Evolutionary conservation across 2,329 filamentous ascomycete species (phyloP).

Genomic region (Sporothrix protearum): DNA sequence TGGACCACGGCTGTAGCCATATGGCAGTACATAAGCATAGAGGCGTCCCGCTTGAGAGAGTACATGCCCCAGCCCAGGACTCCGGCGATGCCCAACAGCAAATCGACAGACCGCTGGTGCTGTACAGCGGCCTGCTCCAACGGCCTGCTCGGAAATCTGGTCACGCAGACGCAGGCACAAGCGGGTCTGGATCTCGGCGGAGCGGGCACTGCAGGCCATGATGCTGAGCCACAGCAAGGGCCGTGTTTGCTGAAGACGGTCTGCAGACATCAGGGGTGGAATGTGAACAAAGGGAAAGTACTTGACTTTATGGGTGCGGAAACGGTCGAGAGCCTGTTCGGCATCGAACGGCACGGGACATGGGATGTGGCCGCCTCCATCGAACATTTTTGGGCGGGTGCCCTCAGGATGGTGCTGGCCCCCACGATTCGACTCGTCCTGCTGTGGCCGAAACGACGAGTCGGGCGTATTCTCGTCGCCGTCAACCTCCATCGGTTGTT

Average conservation of each 20-base stretch:
- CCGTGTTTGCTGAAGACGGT: constrained; percentile 38
- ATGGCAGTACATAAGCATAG: constrained; percentile 26
- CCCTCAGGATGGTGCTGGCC: neutral
- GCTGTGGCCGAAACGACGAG: neutral
- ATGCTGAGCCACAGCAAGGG: constrained; percentile 52
- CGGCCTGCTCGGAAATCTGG: constrained; percentile 36
- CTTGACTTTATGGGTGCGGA: constrained; percentile 29
- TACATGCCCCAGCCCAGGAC: constrained; percentile 30
- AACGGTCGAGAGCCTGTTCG: constrained; percentile 15
- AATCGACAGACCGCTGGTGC: constrained; percentile 46
- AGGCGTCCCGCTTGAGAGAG: constrained; percentile 16
- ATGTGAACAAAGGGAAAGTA: constrained; percentile 47
- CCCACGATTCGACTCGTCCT: neutral
- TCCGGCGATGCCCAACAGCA: constrained; percentile 47
- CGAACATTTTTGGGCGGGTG: neutral
- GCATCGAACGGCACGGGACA: neutral
- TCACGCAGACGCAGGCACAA: constrained; percentile 14
- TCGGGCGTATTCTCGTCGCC: neutral
- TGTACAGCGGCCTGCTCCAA: constrained; percentile 46
- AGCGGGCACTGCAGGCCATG: constrained; percentile 44
- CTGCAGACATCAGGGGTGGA: constrained; percentile 36
- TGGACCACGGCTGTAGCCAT: constrained; percentile 20
- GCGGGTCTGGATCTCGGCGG: constrained; percentile 32
- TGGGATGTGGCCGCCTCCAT: neutral
- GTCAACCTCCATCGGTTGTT: neutral